Evolutionary conservation across 2,329 filamentous ascomycete genomes (phyloP), one percentile per base, ranked within the genome.

Genomic region (Blastomyces gilchristii): DNA sequence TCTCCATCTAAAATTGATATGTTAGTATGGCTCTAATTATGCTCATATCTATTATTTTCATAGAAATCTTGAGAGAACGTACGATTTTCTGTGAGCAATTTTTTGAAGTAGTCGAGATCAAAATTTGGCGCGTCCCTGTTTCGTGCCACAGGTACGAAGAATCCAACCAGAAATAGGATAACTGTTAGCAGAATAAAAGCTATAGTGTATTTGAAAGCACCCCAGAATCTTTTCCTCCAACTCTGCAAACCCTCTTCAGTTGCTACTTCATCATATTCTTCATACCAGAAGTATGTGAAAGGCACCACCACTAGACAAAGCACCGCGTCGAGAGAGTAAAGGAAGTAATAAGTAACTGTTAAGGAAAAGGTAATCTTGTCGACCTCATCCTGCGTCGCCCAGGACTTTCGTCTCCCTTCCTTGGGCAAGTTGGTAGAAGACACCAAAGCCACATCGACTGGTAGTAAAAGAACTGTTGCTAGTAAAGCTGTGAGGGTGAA

Each of bases 251-350:
- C 89, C 65, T 90, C 85, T 70, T 96, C 90, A 43, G 87, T 83
- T 65, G 91, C 91, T 25, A 93, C 87, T 77, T 97, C 91, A 71
- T 97, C 93, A 68, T 96, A 96, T 75, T 97, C 94, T 75, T 99
- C 94, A 71, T 96, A 94, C 86, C 89, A 97, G 75, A 99, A 99
- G 79, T 99, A 99, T 58, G 92, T 88, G 73, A 99, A 99, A 0
- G 94, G 94, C 25, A 97, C 88, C 54, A 96, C 84, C 22, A 97
- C 75, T 56, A 99, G 81, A 72, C 94, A 99, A 12, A 99, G 84
- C 6, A 97, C 74, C 0, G 91, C 90, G 75, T 99, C 94, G 68
- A 97, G 80, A 69, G 90, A 94, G 79, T 97, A 99, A 0, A 99
- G 82, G 0, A 86, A 82, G 76, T 97, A 97, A 78, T 99, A 99